Base-by-base conservation (phyloP, 164 flowering plant species). In the Magnolia kwangsiensis region DNA sequence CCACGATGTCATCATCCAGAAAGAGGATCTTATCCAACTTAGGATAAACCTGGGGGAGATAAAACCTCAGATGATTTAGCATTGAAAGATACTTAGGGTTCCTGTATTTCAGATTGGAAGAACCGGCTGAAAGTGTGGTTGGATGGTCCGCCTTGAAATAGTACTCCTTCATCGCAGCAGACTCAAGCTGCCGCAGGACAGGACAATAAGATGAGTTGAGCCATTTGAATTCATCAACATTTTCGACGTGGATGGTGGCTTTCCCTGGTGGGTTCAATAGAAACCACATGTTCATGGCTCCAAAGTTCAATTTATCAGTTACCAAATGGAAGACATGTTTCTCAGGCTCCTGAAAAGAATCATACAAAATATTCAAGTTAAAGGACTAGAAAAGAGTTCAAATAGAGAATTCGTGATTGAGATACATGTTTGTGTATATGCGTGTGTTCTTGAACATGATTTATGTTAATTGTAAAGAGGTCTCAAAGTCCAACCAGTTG, bases 281-380 rank as follows among this genome's bases (percentile, higher is more conserved):
- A 83, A 96, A 96, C 99, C 99, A 96, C 99, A 96, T 92, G 75
- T 89, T 96, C 98, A 96, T 94, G 49, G 99, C 98, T 71, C 95
- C 98, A 87, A 92, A 96, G 80, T 96, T 94, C 79, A 96, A 83
- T 77, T 93, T 94, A 83, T 96, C 99, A 14, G 94, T 90, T 11
- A 96, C 99, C 76, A 96, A 87, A 88, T 96, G 99, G 79, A 96
- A 96, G 29, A 94, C 99, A 73, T 96, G 99, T 64, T 96, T 96
- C 80, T 89, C 90, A 2, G 98, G 91, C 72, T 96, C 98, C 98
- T 96, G 91, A 79, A 89, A 83, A 13, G 61, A 0, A 37, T 37
- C 45, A 4, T 37, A 55, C 61, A 55, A 55, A 8, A 55, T 11
- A 55, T 55, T 11, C 13, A 55, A 55, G 61, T 11, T 55, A 55